These are phyloP conservation scores for Saturnispora hagleri DNA, from an alignment of 805 yeast genomes.

Conservation along the genomic window DNA sequence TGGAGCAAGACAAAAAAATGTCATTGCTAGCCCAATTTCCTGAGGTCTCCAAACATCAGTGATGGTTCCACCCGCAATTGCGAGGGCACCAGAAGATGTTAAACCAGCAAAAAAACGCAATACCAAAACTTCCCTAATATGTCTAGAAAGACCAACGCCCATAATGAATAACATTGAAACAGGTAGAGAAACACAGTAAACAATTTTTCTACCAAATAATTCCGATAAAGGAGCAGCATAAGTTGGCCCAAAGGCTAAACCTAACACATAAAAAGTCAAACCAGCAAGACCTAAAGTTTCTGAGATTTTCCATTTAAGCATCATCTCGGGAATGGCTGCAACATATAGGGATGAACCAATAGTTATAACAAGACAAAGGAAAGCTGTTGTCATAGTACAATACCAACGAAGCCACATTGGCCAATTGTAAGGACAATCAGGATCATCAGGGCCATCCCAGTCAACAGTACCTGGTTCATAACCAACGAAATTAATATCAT, in stretches of 20 bases:
- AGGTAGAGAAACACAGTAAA: constrained; percentile 52
- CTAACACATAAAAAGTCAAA: constrained; percentile 57
- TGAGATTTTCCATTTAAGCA: constrained; percentile 37
- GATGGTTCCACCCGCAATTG: constrained; percentile 80
- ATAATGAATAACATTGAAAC: constrained; percentile 60
- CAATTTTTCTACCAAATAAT: constrained; percentile 54
- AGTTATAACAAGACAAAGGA: constrained; percentile 58
- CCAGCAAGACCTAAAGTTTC: constrained; percentile 59
- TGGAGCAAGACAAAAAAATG: constrained; percentile 70
- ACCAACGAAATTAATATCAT: constrained; percentile 15
- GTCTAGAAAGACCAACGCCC: constrained; percentile 61
- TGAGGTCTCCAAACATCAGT: constrained; percentile 65
- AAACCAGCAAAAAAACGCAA: constrained; percentile 68
- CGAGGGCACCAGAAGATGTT: constrained; percentile 72
- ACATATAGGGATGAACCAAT: constrained; percentile 70
- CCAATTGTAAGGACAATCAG: constrained; percentile 64
- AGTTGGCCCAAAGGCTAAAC: constrained; percentile 65
- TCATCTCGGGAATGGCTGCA: constrained; percentile 50
- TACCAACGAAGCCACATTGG: constrained; percentile 53
- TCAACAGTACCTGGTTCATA: constrained; percentile 35
- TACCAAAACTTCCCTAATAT: constrained; percentile 54
- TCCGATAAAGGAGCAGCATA: constrained; percentile 68
- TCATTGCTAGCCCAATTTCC: constrained; percentile 64
- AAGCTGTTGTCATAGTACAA: constrained; percentile 55
- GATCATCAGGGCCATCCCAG: constrained; percentile 57